Base-by-base conservation (phyloP, 768 basidiomycete genomes). In the Piloderma croceum region DNA sequence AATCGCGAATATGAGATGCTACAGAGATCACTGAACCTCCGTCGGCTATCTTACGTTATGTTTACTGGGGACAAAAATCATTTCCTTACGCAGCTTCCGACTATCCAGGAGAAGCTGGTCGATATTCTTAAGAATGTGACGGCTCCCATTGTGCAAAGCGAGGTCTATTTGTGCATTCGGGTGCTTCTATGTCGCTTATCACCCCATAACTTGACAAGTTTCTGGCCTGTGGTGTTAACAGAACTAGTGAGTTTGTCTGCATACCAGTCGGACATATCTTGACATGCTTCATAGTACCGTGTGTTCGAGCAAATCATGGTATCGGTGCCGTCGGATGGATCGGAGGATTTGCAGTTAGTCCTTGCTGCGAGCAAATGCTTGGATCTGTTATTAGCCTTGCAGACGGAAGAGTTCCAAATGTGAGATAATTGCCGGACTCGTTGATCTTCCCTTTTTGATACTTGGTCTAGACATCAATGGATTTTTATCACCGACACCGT, bases 321-420 rank as follows among this genome's bases (percentile, higher is more conserved):
- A 2, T 64, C 73, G 2, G 60, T 84, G 6, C 90, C 92, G 0
- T 61, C 77, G 0, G 90, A 96, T 56, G 83, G 81, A 1, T 88
- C 92, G 0, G 92, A 96, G 52, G 81, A 88, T 39, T 68, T 99
- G 19, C 76, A 78, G 29, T 70, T 93, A 10, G 69, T 97, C 35
- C 73, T 97, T 17, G 79, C 93, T 2, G 91, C 90, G 2, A 85
- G 90, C 69, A 98, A 98, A 64, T 89, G 93, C 53, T 65, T 99
- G 18, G 96, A 99, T 60, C 67, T 97, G 5, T 66, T 98, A n/a
- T 72, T 98, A 9, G 83, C 88, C 3, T 65, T 99, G 19, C 93
- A 98, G 59, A 94, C 90, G 0, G 90, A 93, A 56, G 94, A 98
- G 59, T 99, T 98, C 62, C 96, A 98, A 63, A 87, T 97, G 94